Evolutionary conservation across 2,329 filamentous ascomycete genomes (phyloP), one percentile per base, ranked within the genome.

Genomic region (Colletotrichum tropicicola): DNA sequence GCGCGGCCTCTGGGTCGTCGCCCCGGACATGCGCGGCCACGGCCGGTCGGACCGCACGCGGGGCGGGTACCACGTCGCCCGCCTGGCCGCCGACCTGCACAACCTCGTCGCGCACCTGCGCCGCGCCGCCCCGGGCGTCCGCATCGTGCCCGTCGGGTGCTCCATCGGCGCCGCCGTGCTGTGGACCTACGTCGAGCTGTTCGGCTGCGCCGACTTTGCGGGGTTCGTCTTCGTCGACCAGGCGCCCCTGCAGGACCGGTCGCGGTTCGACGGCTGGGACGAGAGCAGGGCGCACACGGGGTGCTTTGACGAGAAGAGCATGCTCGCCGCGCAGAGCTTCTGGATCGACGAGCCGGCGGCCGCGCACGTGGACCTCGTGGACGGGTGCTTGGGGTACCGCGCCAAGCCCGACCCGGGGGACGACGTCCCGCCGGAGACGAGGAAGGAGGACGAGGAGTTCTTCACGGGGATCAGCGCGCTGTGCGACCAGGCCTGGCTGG

Each of bases 131-230:
- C 44, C 41, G 9, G 10, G 37, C 15, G 19, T 67, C 23, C 66
- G 66, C 3, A 68, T 80, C 45, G 67, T 79, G 0, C 72, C 74
- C 9, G 75, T 80, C 0, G 78, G 78, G 8, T 80, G 78, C 69
- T 79, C 77, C 30, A 79, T 80, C 52, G 78, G 78, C 51, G 78
- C 78, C 6, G 78, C 78, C 1, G 72, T 80, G 6, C 68, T 80
- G 6, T 80, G 78, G 78, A 80, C 78, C 0, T 77, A 79, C 57
- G 67, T 76, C 6, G 78, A 80, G 70, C 72, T 80, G 1, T 80
- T 78, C 41, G 74, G 75, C 3, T 68, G 71, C 54, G 57, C 35
- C 4, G 74, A 71, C 27, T 76, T 80, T 32, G 58, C 68, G 0
- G 78, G 75, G 0, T 73, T 76, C 37, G 72, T 77, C 19, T 79